Conservation (phyloP, 148 eudicot genomes). For the Drosera capensis region DNA sequence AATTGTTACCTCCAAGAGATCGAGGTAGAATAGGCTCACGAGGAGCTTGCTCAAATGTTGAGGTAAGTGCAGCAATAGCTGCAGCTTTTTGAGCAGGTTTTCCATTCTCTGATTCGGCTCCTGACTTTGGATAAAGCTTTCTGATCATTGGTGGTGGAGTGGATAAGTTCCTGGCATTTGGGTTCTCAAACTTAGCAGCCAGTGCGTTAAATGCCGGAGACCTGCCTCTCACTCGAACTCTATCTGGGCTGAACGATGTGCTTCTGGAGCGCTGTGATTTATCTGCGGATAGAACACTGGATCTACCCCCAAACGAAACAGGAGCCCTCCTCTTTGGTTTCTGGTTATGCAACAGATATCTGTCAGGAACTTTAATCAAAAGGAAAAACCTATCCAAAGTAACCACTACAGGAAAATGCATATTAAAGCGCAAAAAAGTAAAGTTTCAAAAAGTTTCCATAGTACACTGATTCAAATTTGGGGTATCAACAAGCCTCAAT, state of each 20-base stretch:
- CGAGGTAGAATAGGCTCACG: slow-evolving; percentile 55
- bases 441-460: too few species aligned
- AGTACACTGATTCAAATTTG: too few species aligned
- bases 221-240: slow-evolving; percentile 85
- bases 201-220: slow-evolving; percentile 96
- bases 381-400: slow-evolving; percentile 1
- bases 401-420: too few species aligned
- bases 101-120: slow-evolving; percentile 46
- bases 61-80: slow-evolving; percentile 59
- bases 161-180: slow-evolving; percentile 77
- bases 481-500: too few species aligned
- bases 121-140: slow-evolving; percentile 72
- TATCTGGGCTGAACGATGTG: slow-evolving; percentile 73
- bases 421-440: too few species aligned
- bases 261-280: slow-evolving; percentile 95
- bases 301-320: slow-evolving; percentile 60
- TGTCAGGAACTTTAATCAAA: slow-evolving; percentile 1
- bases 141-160: slow-evolving; percentile 85
- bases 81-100: slow-evolving; percentile 48
- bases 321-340: slow-evolving; percentile 91
- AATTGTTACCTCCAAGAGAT: slow-evolving; percentile 46
- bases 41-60: slow-evolving; percentile 46
- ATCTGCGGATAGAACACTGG: slow-evolving; percentile 49
- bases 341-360: slow-evolving; percentile 19
- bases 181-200: slow-evolving; percentile 78